These are phyloP conservation scores for Onygenales sp. DNA, from an alignment of 2,329 filamentous ascomycete genomes.

Conservation along the genomic window DNA sequence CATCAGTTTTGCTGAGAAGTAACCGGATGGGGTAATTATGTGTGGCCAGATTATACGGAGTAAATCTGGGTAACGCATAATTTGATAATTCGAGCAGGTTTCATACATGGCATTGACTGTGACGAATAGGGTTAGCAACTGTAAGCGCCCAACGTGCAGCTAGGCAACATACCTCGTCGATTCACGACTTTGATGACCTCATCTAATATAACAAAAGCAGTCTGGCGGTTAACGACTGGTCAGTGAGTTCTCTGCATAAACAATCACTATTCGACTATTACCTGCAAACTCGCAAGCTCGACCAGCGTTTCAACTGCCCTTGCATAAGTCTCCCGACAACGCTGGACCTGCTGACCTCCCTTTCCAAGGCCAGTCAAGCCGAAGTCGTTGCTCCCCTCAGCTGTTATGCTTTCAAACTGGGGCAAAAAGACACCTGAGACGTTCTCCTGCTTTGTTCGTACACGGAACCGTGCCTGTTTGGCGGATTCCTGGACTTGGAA, in stretches of 20 bases:
- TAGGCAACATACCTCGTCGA: conserved; percentile 58
- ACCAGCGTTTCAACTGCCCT: conserved; percentile 92
- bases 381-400: conserved; percentile 90
- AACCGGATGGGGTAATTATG: background rate
- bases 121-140: background rate
- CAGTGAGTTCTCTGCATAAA: background rate
- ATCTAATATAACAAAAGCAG: conserved; percentile 93
- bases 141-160: background rate
- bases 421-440: conserved; percentile 93
- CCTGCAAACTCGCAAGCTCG: conserved; percentile 84
- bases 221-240: conserved; percentile 39
- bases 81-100: background rate
- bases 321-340: conserved; percentile 90
- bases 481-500: conserved; percentile 97
- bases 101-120: conserved; percentile 10
- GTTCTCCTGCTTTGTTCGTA: conserved; percentile 95
- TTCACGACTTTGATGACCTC: conserved; percentile 99
- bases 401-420: conserved; percentile 81
- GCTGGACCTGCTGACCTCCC: conserved; percentile 92
- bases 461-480: conserved; percentile 81
- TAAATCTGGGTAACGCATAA: background rate
- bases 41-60: background rate
- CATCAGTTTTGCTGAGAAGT: conserved; percentile 9
- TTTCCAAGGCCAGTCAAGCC: conserved; percentile 91
- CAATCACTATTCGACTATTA: conserved; percentile 20